Percentiles rank a stretch among this genome's conserved stretches.
These are phyloP conservation scores for Cordyceps militaris DNA, from an alignment of 2,329 filamentous ascomycete species.

Conservation along the genomic window DNA sequence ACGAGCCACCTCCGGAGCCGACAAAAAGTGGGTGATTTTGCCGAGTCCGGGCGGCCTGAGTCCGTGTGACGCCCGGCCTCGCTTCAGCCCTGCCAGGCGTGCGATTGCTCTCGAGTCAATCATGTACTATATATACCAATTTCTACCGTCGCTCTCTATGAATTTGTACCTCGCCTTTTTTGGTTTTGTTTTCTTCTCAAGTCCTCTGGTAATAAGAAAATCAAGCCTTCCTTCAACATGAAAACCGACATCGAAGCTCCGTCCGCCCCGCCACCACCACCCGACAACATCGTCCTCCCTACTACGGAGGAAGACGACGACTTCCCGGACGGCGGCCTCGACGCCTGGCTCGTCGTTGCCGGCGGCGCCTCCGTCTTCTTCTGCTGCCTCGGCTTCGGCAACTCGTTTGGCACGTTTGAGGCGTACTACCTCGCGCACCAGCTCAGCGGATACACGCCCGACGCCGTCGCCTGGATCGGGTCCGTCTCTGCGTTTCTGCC, in stretches of 20 bases:
- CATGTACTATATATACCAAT: too few relatives aligned
- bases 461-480: slow-evolving; percentile 23
- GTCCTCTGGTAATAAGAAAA: too few relatives aligned
- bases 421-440: slow-evolving; percentile 22
- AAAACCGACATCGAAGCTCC: neutral
- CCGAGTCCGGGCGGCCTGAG: slow-evolving; percentile 1
- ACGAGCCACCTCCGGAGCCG: neutral
- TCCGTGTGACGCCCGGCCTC: neutral
- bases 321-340: slow-evolving; percentile 10
- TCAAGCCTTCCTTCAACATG: neutral
- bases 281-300: neutral
- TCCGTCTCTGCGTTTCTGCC: slow-evolving; percentile 21
- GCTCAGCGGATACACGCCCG: slow-evolving; percentile 17
- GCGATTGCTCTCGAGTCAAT: too few relatives aligned
- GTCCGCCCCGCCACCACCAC: neutral
- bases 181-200: too few relatives aligned
- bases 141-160: neutral
- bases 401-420: slow-evolving; percentile 23
- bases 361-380: slow-evolving; percentile 20
- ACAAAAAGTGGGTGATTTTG: slow-evolving; percentile 6
- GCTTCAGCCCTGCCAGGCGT: neutral
- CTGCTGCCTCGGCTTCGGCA: slow-evolving; percentile 22
- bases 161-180: too few relatives aligned
- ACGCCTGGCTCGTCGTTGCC: slow-evolving; percentile 17
- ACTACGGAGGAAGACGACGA: neutral